Base-by-base conservation (phyloP, 345 rosid species). In the Euclidium syriacum region DNA sequence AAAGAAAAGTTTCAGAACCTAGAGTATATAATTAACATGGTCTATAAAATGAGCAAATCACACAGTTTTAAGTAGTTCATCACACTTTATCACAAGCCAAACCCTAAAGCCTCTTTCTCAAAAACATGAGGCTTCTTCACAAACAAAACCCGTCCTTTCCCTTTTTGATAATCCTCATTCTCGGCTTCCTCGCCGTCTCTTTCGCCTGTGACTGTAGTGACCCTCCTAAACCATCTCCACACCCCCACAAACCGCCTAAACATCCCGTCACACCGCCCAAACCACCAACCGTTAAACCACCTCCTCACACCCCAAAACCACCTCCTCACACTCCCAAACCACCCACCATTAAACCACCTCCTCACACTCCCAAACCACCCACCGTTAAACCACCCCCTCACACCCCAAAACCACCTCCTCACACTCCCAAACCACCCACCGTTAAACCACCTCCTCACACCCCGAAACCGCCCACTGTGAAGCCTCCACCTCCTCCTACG, bases 201-300 rank as follows among this genome's bases (percentile, higher is more conserved):
- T 32, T 56, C 11, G 75, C 75, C 64, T 64, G 70, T 50, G 65
- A 71, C 20, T 71, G 75, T 57, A 57, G 65, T 41, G 63, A 53
- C 43, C 64, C 74, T 53, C 68, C 68, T 6, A 64, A 71, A 32
- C 65, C 71, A 49, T 64, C 75, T 19, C 76, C 76, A 63, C 64
- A 56, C 14, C 76, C 82, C 1, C n/a, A 42, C 6, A 58, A 65
- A 25, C 79, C 85, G 1, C 88, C 88, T 7, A 67, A 56, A 43
- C 79, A 44, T 25, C 78, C 82, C 18, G 48, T 65, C 0, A 76
- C 78, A 14, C 68, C 64, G 24, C 81, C 86, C 23, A 68, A 59
- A 18, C 78, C 72, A 0, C 87, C 83, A 20, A 5, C 33, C 10
- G 65, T 67, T 4, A 75, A 70, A 25, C 79, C 86, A 7, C 87